Evolutionary conservation across 352 stramenopile genomes (phyloP), one percentile per base, ranked within the genome.

Genomic region (Phytophthora gonapodyides): DNA sequence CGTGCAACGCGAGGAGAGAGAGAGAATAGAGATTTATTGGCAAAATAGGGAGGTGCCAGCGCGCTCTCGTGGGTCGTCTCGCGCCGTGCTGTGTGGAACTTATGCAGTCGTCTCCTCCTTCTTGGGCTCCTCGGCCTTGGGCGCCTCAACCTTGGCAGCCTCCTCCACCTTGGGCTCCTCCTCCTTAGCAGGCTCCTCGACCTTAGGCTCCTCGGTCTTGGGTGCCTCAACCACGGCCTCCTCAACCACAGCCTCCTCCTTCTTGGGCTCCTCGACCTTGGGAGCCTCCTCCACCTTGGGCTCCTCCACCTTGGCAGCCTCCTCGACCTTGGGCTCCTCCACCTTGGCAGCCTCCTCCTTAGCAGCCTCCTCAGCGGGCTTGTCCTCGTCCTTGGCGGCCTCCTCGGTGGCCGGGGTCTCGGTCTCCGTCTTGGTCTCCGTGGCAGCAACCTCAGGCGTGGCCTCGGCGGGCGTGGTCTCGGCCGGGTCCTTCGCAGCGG

Each of bases 21-120:
- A 27, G 41, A 21, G 33, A 60, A 69, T 69, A 64, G 40, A 64
- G 53, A 61, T 70, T 70, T 70, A 70, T 66, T 70, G 61, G 55
- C 55, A 64, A 69, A 65, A 69, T 61, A 65, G 42, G 40, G 35
- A 53, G 15, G 42, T 41, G 36, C 38, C 44, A 31, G 45, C 53
- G 57, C 45, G 53, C 44, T 55, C 53, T 69, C 61, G 47, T 51
- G 52, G 37, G 41, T 66, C 58, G 49, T 66, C 49, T 66, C 58
- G 49, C 46, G 43, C 52, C 41, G 51, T 52, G 52, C 44, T 15
- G 45, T 53, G 53, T 66, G 47, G 51, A 70, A 65, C 42, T 65
- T 70, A 70, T 47, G 61, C 61, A 48, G 56, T 46, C 38, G 34
- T 38, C 57, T 67, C 51, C 45, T 71, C 51, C 35, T 66, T 65